Percentiles rank a stretch among this genome's conserved stretches.
phyloP scores from a whole-genome alignment of 2,329 filamentous ascomycete species.

The Trichoderma sp. region DNA sequence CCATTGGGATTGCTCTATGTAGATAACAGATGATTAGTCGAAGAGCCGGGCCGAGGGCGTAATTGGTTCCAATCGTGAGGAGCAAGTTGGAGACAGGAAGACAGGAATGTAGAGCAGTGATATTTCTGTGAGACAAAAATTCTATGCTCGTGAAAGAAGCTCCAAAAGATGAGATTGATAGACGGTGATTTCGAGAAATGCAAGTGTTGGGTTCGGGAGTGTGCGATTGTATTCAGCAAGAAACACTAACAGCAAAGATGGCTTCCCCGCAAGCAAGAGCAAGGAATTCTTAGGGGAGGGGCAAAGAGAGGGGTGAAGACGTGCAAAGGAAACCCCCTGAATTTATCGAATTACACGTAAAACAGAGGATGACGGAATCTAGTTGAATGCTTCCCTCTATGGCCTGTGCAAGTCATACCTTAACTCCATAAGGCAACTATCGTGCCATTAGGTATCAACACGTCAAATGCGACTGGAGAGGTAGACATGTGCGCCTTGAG shows the following conservation, averaged over 20 bases:
- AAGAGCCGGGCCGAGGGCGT: neutral
- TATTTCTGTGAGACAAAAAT: neutral
- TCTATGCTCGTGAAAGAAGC: neutral
- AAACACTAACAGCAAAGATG: neutral
- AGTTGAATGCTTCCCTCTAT: too few relatives aligned
- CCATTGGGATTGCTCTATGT: slow-evolving; percentile 22
- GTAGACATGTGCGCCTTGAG: neutral
- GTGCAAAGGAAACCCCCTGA: neutral
- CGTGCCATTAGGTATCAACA: slow-evolving; percentile 12
- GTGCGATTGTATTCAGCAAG: neutral
- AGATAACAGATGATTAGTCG: neutral
- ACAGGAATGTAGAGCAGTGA: neutral
- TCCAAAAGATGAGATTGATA: neutral
- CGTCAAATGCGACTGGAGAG: neutral
- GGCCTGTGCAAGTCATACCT: neutral
- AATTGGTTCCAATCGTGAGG: neutral
- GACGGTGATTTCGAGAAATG: too few relatives aligned
- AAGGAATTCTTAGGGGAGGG: neutral
- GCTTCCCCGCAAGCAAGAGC: slow-evolving; percentile 8
- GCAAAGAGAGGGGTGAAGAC: neutral
- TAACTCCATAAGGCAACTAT: neutral
- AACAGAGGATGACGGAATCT: neutral
- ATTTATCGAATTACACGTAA: neutral
- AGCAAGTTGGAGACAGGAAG: neutral
- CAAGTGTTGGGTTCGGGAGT: neutral